These are phyloP conservation scores for Penicillium carneum DNA, from an alignment of 2,329 filamentous ascomycete species.

Conservation along the genomic window DNA sequence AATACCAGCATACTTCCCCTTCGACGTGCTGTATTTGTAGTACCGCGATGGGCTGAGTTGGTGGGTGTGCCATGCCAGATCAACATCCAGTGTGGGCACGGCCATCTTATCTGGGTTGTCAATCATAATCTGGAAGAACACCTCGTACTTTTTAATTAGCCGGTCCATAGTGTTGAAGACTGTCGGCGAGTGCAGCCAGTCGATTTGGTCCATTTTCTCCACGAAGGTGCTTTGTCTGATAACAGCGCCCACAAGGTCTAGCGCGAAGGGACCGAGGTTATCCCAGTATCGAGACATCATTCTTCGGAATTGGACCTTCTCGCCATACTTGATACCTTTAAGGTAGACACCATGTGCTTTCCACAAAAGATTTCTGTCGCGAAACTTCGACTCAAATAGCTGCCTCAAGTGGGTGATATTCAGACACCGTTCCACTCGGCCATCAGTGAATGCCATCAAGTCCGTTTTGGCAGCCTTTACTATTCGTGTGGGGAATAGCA, in stretches of 20 bases:
- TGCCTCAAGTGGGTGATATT: slow-evolving; percentile 50
- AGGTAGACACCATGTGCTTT: slow-evolving; percentile 26
- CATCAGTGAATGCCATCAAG: slow-evolving; percentile 66
- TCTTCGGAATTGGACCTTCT: slow-evolving; percentile 51
- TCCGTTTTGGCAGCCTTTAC: slow-evolving; percentile 37
- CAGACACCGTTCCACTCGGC: slow-evolving; percentile 52
- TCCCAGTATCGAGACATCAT: slow-evolving; percentile 56
- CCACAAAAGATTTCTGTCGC: slow-evolving; percentile 59
- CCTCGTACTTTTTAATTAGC: slow-evolving; percentile 60
- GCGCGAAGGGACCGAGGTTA: slow-evolving; percentile 47
- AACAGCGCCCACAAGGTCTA: slow-evolving; percentile 52
- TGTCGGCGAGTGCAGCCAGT: slow-evolving; percentile 78
- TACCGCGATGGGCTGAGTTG: slow-evolving; percentile 36
- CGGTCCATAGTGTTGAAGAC: slow-evolving; percentile 68
- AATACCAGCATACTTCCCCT: slow-evolving; percentile 39
- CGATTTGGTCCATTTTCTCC: slow-evolving; percentile 73
- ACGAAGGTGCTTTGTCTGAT: slow-evolving; percentile 54
- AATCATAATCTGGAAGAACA: slow-evolving; percentile 54
- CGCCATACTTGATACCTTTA: background rate
- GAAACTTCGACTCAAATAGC: slow-evolving; percentile 43
- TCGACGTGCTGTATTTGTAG: slow-evolving; percentile 57
- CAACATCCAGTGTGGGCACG: slow-evolving; percentile 47
- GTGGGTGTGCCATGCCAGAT: slow-evolving; percentile 49
- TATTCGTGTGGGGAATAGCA: slow-evolving; percentile 35
- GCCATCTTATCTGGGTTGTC: slow-evolving; percentile 44